Evolutionary conservation across 257 asterid species (phyloP), one percentile per base, ranked within the genome.

Genomic region (Solanum tacnaense): DNA sequence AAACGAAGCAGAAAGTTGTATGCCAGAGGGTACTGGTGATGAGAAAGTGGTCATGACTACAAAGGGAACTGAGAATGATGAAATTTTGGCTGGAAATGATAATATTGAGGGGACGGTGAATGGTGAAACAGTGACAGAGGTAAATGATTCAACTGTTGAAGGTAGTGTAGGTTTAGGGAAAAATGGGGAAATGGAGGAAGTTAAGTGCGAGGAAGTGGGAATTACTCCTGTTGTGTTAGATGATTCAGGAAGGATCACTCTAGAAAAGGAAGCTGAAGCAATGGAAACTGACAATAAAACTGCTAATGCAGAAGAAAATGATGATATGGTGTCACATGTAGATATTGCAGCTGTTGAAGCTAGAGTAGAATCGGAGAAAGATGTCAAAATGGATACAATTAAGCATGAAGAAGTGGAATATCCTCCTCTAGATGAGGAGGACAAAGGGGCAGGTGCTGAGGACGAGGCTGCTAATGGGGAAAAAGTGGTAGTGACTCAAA

Each of bases 401-500:
- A 90, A 88, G 86, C 74, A 34, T 20, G 87, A 49, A 29, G 91
- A 87, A 67, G 70, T 13, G 76, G 91, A 90, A 84, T 87, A 84
- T 71, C n/a, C 60, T 87, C 88, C 83, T 49, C 67, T 79, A 27
- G 85, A 39, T 6, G 44, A 78, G 18, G 65, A 72, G 73, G 60
- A 90, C 91, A 94, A 92, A 88, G 90, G 90, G 58, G 88, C 87
- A 8, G 90, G 56, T 86, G 93, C 90, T 73, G 94, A 91, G 35
- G 91, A 89, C 74, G 97, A 95, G 83, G 88, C 90, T 7, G 92
- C 92, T 76, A 85, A 89, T 58, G 94, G 88, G 60, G 97, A 39
- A 32, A 78, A 78, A 78, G n/a, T 78, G 58, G 36, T 4, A 38
- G 35, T 6, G 23, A 76, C 84, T 90, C 84, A 88, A 94, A 87